phyloP scores from a whole-genome alignment of 2,329 filamentous ascomycete species.

The Calcarisporium arbuscula region DNA sequence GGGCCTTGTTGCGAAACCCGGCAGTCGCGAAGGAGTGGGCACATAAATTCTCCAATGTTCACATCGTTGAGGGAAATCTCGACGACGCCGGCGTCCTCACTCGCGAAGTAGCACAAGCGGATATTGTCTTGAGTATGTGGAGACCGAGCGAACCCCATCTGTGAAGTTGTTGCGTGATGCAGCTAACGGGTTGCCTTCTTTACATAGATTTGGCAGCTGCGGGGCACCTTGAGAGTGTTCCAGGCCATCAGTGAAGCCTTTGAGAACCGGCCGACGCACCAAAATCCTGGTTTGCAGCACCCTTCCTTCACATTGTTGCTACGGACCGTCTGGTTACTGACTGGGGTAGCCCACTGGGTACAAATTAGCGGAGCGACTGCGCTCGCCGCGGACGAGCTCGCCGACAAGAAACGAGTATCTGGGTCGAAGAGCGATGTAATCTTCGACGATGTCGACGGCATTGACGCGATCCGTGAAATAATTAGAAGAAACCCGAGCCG shows the following conservation, averaged over 20 bases:
- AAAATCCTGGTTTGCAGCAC: background rate
- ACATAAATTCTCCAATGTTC: constrained; percentile 18
- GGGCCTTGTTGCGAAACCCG: constrained; percentile 34
- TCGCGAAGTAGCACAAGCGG: constrained; percentile 22
- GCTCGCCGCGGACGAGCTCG: background rate
- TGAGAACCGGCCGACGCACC: background rate
- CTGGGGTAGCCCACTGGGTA: background rate
- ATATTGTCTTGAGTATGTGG: constrained; percentile 27
- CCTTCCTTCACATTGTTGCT: background rate
- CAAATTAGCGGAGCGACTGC: background rate
- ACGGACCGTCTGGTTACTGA: background rate
- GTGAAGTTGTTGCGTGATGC: no score
- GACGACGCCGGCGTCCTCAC: constrained; percentile 24
- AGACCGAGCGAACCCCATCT: no score
- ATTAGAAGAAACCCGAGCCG: constrained; percentile 20
- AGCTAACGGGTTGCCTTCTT: background rate
- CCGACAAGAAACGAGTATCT: background rate
- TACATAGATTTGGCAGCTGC: background rate
- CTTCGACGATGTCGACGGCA: constrained; percentile 28
- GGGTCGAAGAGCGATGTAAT: constrained; percentile 8
- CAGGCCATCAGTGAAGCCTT: background rate
- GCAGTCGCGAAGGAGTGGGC: constrained; percentile 26
- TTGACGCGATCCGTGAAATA: constrained; percentile 17
- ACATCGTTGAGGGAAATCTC: constrained; percentile 23
- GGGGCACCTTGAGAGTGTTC: background rate